Evolutionary conservation across 2,329 filamentous ascomycete species (phyloP).

Genomic region (Ilyonectria sp.): DNA sequence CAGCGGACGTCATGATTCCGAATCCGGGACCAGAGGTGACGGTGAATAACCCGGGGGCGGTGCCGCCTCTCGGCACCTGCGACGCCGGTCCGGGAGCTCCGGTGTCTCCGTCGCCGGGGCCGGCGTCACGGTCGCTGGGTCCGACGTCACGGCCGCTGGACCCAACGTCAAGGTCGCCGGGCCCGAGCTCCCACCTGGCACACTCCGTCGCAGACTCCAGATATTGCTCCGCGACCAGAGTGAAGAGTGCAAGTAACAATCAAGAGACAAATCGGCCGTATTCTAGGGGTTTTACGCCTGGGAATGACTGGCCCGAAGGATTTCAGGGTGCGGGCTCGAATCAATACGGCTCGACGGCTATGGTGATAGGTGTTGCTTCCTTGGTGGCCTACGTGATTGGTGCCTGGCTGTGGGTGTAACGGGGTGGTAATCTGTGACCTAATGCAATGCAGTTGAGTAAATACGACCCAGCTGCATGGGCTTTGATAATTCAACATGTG

Average conservation of each 20-base stretch:
- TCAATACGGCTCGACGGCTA: background rate
- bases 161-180: background rate
- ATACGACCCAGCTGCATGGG: background rate
- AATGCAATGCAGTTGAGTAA: background rate
- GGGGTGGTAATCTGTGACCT: background rate
- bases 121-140: background rate
- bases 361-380: background rate
- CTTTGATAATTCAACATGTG: background rate
- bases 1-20: conserved; percentile 73
- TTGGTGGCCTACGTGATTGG: background rate
- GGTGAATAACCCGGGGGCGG: conserved; percentile 23
- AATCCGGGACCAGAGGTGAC: conserved; percentile 70
- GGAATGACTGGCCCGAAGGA: conserved; percentile 6
- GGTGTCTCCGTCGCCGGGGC: background rate
- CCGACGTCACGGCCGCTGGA: background rate
- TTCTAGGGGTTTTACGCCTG: background rate
- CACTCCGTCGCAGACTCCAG: background rate
- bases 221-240: background rate
- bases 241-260: background rate
- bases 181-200: background rate
- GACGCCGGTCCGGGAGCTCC: conserved; percentile 5
- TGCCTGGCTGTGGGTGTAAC: background rate
- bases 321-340: background rate
- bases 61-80: conserved; percentile 32
- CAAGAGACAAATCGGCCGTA: background rate